Evolutionary conservation across 169 alveolate species (phyloP).

Genomic region (Babesia bovis): DNA sequence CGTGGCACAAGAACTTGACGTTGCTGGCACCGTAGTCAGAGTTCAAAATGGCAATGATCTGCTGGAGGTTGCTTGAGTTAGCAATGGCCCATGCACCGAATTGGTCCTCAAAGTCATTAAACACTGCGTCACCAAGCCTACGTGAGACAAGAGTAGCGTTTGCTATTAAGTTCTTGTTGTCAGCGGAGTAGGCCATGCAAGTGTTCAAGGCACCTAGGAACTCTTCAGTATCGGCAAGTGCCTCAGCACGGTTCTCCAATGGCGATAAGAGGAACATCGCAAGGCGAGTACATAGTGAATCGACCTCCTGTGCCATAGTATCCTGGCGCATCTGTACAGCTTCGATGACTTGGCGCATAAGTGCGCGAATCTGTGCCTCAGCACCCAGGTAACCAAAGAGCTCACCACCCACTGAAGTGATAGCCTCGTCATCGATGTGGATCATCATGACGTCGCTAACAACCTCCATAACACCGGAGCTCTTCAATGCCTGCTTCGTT

Average conservation of each 20-base stretch:
- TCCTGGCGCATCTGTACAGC: slow-evolving; percentile 78
- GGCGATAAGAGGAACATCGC: slow-evolving; percentile 86
- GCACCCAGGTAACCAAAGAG: slow-evolving; percentile 87
- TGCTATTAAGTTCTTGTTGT: slow-evolving; percentile 75
- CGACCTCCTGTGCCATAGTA: slow-evolving; percentile 82
- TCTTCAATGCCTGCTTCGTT: slow-evolving; percentile 75
- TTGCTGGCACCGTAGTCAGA: slow-evolving; percentile 76
- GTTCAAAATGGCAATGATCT: slow-evolving; percentile 74
- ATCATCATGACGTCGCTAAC: slow-evolving; percentile 84
- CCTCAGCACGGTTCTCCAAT: slow-evolving; percentile 85
- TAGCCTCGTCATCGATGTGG: slow-evolving; percentile 81
- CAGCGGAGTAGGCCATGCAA: slow-evolving; percentile 74
- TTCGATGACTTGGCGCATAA: slow-evolving; percentile 83
- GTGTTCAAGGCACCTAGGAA: slow-evolving; percentile 80
- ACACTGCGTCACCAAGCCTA: slow-evolving; percentile 74
- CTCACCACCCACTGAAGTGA: slow-evolving; percentile 83
- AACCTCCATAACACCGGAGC: slow-evolving; percentile 83
- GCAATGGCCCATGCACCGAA: slow-evolving; percentile 92
- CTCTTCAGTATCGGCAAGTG: slow-evolving; percentile 86
- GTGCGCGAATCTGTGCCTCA: slow-evolving; percentile 85
- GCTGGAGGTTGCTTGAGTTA: slow-evolving; percentile 82
- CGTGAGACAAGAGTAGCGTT: slow-evolving; percentile 71
- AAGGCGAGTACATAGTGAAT: slow-evolving; percentile 78
- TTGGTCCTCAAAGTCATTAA: slow-evolving; percentile 84
- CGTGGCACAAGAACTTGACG: slow-evolving; percentile 73